phyloP scores from a whole-genome alignment of 768 basidiomycete genomes.

The Naganishia antarctica region DNA sequence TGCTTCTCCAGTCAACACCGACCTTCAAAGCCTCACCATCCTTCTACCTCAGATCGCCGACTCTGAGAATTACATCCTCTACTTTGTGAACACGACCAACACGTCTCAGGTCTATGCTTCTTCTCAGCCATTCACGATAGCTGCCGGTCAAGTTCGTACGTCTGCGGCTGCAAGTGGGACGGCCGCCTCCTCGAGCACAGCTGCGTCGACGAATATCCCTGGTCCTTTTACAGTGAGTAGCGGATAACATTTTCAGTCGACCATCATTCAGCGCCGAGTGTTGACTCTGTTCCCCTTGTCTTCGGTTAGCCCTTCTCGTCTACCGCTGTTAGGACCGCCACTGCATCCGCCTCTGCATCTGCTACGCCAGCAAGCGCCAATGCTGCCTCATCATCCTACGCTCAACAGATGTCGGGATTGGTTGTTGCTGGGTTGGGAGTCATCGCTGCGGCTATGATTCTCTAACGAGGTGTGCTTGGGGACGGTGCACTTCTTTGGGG shows the following conservation, averaged over 20 bases:
- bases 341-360: neutral
- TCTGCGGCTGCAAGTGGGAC: neutral
- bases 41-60: conserved; percentile 12
- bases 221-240: conserved; percentile 16
- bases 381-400: neutral
- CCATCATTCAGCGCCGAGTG: too few relatives aligned
- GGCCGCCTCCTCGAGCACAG: neutral
- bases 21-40: conserved; percentile 15
- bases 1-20: conserved; percentile 11
- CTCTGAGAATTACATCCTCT: conserved; percentile 44
- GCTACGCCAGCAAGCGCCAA: neutral
- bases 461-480: neutral
- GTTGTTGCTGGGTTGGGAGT: neutral
- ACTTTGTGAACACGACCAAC: conserved; percentile 50
- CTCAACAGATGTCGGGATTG: neutral
- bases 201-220: neutral
- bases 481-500: too few relatives aligned
- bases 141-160: neutral
- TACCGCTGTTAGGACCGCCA: neutral
- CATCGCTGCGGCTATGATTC: neutral
- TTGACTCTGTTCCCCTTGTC: too few relatives aligned
- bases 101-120: conserved; percentile 57
- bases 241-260: too few relatives aligned
- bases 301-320: conserved; percentile 1
- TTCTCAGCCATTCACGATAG: conserved; percentile 60